A percentile compares a stretch with the other conserved stretches of the same genome.
Conservation (phyloP, 306 rosid genomes). For the Clitoria ternatea region DNA sequence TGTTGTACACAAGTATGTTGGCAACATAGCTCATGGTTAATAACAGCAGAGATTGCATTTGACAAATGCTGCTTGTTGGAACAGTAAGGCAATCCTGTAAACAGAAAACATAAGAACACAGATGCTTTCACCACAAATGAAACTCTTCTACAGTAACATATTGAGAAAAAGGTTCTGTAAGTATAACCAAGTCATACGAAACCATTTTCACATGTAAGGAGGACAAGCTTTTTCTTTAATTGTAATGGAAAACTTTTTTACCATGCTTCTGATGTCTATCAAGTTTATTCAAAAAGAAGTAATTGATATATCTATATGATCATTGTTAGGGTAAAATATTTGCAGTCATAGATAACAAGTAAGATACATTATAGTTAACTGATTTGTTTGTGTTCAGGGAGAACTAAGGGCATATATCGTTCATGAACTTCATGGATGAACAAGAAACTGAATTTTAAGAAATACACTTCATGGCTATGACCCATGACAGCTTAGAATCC, state of each 20-base stretch:
- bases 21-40: slow-evolving; percentile 74
- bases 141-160: slow-evolving; percentile 15
- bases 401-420: slow-evolving; percentile 5
- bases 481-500: slow-evolving; percentile 23
- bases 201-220: not conserved
- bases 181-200: slow-evolving; percentile 12
- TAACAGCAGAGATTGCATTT: slow-evolving; percentile 74
- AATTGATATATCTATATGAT: not conserved
- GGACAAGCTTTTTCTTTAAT: not conserved
- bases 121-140: slow-evolving; percentile 24
- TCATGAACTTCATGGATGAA: slow-evolving; percentile 13
- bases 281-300: not conserved
- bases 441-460: slow-evolving; percentile 3
- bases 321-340: slow-evolving; percentile 13
- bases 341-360: not conserved
- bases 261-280: not conserved
- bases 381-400: slow-evolving; percentile 1
- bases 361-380: not conserved
- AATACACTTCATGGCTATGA: slow-evolving; percentile 21
- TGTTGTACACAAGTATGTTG: slow-evolving; percentile 48
- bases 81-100: slow-evolving; percentile 56
- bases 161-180: slow-evolving; percentile 18
- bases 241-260: not conserved
- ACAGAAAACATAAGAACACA: slow-evolving; percentile 28
- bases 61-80: slow-evolving; percentile 56